phyloP scores from a whole-genome alignment of 257 asterid genomes.

The Mitragyna speciosa region DNA sequence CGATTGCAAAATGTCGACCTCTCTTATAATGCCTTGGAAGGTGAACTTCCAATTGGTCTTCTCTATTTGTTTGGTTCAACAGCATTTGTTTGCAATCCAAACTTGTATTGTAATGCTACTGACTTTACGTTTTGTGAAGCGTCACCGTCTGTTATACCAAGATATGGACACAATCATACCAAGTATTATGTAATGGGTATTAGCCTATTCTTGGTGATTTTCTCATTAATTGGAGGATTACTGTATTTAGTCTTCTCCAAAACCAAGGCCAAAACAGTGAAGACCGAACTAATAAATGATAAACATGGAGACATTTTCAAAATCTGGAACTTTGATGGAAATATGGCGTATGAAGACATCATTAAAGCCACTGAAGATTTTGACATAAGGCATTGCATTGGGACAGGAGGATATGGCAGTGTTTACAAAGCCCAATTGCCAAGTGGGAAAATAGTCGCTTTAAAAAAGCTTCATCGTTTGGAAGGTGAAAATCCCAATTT shows the following conservation, averaged over 20 bases:
- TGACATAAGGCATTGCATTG: slow-evolving; percentile 9
- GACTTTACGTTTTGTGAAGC: too few species aligned
- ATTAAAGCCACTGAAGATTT: slow-evolving; percentile 3
- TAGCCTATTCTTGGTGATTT: fast-evolving
- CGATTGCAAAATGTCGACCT: not conserved
- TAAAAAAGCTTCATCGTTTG: slow-evolving; percentile 1
- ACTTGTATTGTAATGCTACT: too few species aligned
- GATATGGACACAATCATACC: not conserved
- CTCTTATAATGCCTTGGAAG: slow-evolving; percentile 1
- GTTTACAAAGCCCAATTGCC: not conserved
- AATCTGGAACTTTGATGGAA: slow-evolving; percentile 6
- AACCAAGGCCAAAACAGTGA: not conserved
- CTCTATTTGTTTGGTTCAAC: not conserved
- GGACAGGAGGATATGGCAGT: slow-evolving; percentile 7
- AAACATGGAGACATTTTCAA: not conserved
- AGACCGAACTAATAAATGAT: not conserved
- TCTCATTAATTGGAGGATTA: too few species aligned
- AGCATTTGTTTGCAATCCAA: not conserved
- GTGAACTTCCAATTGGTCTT: not conserved
- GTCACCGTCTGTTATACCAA: not conserved
- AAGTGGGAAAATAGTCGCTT: slow-evolving; percentile 1
- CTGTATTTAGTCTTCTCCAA: not conserved
- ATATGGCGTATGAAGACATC: slow-evolving; percentile 2
- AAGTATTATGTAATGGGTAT: not conserved
- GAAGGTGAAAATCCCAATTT: not conserved